Base-by-base conservation (phyloP, 805 yeast genomes). In the Metschnikowia koreensis region DNA sequence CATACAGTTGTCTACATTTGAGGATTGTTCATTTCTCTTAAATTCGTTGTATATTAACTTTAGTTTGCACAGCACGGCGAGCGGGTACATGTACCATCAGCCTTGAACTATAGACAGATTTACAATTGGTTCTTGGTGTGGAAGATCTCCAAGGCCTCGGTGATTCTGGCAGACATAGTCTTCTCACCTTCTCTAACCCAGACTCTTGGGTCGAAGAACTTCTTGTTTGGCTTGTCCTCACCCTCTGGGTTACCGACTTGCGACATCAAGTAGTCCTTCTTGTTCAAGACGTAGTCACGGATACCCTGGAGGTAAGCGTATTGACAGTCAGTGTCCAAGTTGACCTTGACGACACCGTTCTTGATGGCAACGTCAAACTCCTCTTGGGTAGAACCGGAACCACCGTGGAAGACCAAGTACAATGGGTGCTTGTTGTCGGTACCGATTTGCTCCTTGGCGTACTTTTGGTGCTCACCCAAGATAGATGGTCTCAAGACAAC, bases 131-230 rank as follows among this genome's bases (percentile, higher is more conserved):
- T 74, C 69, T 80, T 77, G 65, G 96, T 80, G 81, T 86, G 91
- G 96, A 94, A 94, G 71, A 89, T 79, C 47, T 75, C 80, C 73
- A 94, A 81, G 67, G 96, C 96, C 74, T 84, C 86, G 57, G 87
- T 63, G 68, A 94, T 81, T 86, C 97, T 89, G 63, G 74, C 77
- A 62, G 84, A 63, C 97, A 94, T 93, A 71, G 97, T 91, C 91
- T 91, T 91, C 84, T 94, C 99, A 83, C 99, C 98, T 81, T 93
- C 98, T 84, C 98, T 92, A 63, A 94, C 97, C 99, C 99, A 94
- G 77, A 92, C 98, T 86, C 99, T 93, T 80, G 99, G 99, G 81
- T 94, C 99, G 73, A 90, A 94, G 90, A 80, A 91, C 82, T 94
- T 94, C 92, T 94, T 94, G 93, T 94, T 94, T 81, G 99, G 99